phyloP scores from a whole-genome alignment of 2,329 filamentous ascomycete species.

The Eurotiales sp. region DNA sequence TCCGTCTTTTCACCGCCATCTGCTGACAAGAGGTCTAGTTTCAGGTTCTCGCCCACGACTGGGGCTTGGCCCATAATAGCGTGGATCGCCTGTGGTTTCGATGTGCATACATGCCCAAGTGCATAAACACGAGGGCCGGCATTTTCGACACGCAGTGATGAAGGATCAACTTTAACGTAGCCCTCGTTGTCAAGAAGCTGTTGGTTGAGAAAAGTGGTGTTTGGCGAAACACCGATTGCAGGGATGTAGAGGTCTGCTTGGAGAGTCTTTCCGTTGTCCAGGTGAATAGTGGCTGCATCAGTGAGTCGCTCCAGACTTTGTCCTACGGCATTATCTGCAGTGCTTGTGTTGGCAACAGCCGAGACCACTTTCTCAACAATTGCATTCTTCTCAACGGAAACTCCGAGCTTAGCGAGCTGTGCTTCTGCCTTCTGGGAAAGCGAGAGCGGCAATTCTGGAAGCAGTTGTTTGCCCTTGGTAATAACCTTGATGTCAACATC shows the following conservation, averaged over 20 bases:
- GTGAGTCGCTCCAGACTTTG: constrained; percentile 16
- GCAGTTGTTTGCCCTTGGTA: constrained; percentile 35
- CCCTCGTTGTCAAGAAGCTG: constrained; percentile 32
- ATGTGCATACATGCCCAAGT: constrained; percentile 44
- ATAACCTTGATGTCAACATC: constrained; percentile 46
- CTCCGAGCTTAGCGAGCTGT: constrained; percentile 44
- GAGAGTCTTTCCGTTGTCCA: constrained; percentile 39
- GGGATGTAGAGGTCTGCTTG: constrained; percentile 50
- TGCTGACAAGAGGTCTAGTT: constrained; percentile 43
- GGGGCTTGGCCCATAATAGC: constrained; percentile 41
- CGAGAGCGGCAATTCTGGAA: constrained; percentile 38
- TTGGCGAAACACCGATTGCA: constrained; percentile 40
- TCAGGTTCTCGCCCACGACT: constrained; percentile 47
- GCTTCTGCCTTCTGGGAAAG: constrained; percentile 42
- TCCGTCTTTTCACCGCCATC: constrained; percentile 19
- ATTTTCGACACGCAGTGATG: constrained; percentile 36
- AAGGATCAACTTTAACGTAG: constrained; percentile 36
- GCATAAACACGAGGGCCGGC: constrained; percentile 43
- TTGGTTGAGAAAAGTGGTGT: constrained; percentile 38
- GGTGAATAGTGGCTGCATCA: constrained; percentile 30
- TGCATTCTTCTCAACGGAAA: constrained; percentile 43
- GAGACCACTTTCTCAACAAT: constrained; percentile 35
- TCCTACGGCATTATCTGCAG: constrained; percentile 1
- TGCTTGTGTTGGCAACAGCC: constrained; percentile 24
- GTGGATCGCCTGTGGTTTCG: constrained; percentile 43